phyloP scores from a whole-genome alignment of 129 eudicot genomes.

The Flaveria sonorensis region DNA sequence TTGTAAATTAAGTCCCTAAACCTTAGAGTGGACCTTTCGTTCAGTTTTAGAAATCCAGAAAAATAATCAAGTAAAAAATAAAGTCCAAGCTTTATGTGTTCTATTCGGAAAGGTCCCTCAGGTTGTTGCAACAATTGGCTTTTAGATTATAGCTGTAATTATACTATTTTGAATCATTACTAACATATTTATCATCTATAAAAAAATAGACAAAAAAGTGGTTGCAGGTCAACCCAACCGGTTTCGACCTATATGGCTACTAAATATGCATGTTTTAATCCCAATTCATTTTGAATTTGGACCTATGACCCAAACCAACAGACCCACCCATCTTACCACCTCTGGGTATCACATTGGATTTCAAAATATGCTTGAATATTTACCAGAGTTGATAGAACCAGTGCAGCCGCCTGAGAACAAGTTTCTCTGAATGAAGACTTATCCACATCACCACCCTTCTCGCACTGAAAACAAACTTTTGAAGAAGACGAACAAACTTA shows the following conservation, averaged over 20 bases:
- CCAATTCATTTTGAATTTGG: not conserved
- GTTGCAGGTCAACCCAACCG: conserved; percentile 17
- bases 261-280: not conserved
- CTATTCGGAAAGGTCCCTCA: not conserved
- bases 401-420: conserved; percentile 94
- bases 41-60: not conserved
- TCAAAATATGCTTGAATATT: not conserved
- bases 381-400: conserved; percentile 95
- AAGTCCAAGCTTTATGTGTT: not conserved
- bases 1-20: not conserved
- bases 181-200: not conserved
- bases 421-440: conserved; percentile 90
- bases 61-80: not conserved
- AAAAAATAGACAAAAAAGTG: not conserved
- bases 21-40: not conserved
- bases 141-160: not conserved
- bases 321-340: not conserved
- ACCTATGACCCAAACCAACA: not conserved
- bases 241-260: not conserved
- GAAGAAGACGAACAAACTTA: conserved; percentile 83
- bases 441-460: conserved; percentile 87
- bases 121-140: not conserved
- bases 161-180: not conserved
- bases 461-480: conserved; percentile 86
- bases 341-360: not conserved